These are phyloP conservation scores for Boletus huronensis DNA, from an alignment of 768 basidiomycete species.

Conservation along the genomic window DNA sequence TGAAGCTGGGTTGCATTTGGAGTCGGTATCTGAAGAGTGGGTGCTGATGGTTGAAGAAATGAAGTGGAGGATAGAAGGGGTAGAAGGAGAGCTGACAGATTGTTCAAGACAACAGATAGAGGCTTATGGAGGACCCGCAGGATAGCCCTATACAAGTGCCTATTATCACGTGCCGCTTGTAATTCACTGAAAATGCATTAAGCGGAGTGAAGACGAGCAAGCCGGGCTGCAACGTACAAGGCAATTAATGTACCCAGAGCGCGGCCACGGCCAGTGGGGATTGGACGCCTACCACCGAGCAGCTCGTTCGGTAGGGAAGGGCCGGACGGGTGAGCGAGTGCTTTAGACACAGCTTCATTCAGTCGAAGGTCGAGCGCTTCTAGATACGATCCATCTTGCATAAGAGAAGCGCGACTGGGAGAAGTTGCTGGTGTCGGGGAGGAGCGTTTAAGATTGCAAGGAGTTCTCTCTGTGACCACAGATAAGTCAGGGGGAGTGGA, in stretches of 20 bases:
- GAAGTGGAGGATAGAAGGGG: slow-evolving; percentile 63
- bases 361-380: slow-evolving; percentile 73
- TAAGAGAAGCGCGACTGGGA: slow-evolving; percentile 40
- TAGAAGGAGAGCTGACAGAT: slow-evolving; percentile 63
- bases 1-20: slow-evolving; percentile 68
- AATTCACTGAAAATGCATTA: slow-evolving; percentile 52
- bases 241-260: slow-evolving; percentile 66
- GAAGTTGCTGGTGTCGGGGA: slow-evolving; percentile 36
- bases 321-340: slow-evolving; percentile 62
- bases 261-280: slow-evolving; percentile 71
- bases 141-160: slow-evolving; percentile 64
- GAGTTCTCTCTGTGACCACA: slow-evolving; percentile 41
- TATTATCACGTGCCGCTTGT: slow-evolving; percentile 57
- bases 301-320: slow-evolving; percentile 49
- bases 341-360: slow-evolving; percentile 78
- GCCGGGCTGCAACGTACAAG: slow-evolving; percentile 47
- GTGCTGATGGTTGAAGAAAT: slow-evolving; percentile 51
- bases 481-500: slow-evolving; percentile 38
- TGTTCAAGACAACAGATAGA: slow-evolving; percentile 68
- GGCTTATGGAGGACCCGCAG: slow-evolving; percentile 73
- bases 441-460: slow-evolving; percentile 58
- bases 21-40: slow-evolving; percentile 47
- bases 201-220: slow-evolving; percentile 12
- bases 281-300: slow-evolving; percentile 63
- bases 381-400: slow-evolving; percentile 79